These are phyloP conservation scores for Collybia sordida DNA, from an alignment of 768 basidiomycete genomes.

Conservation along the genomic window DNA sequence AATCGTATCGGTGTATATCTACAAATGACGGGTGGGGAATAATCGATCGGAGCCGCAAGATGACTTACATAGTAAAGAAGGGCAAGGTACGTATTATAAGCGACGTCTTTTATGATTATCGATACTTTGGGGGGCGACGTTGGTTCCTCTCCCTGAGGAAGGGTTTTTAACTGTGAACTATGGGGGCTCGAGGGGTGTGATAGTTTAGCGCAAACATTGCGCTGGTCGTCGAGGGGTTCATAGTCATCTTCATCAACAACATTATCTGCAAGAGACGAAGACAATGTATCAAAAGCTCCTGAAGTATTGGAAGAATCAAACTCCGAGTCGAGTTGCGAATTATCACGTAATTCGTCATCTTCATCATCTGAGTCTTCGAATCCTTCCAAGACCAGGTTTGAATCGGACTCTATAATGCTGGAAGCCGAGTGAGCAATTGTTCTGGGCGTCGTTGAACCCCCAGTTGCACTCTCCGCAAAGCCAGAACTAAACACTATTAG, in stretches of 20 bases:
- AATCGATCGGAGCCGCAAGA: background rate
- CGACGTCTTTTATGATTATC: slow-evolving; percentile 50
- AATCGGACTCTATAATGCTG: slow-evolving; percentile 21
- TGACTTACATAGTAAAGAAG: slow-evolving; percentile 71
- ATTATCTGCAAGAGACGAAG: slow-evolving; percentile 9
- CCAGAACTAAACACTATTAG: slow-evolving; percentile 69
- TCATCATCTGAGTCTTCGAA: slow-evolving; percentile 54
- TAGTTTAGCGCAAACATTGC: slow-evolving; percentile 20
- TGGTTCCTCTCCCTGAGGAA: slow-evolving; percentile 2
- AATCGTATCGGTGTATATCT: slow-evolving; percentile 87
- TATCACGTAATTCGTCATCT: slow-evolving; percentile 21
- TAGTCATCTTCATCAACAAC: slow-evolving; percentile 23
- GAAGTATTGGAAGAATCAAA: slow-evolving; percentile 5
- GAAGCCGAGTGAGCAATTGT: slow-evolving; percentile 13
- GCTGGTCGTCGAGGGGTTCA: slow-evolving; percentile 11
- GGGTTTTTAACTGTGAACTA: slow-evolving; percentile 4
- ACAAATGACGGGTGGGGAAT: slow-evolving; percentile 4
- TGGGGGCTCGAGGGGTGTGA: slow-evolving; percentile 22
- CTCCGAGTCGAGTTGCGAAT: slow-evolving; percentile 24
- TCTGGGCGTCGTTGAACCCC: slow-evolving; percentile 22
- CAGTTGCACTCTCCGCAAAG: slow-evolving; percentile 57
- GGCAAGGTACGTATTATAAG: slow-evolving; percentile 43
- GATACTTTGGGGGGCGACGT: slow-evolving; percentile 18
- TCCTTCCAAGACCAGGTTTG: slow-evolving; percentile 36
- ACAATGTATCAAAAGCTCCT: slow-evolving; percentile 5